phyloP scores from a whole-genome alignment of 208 protist genomes.

The Herpetomonas tarakana region DNA sequence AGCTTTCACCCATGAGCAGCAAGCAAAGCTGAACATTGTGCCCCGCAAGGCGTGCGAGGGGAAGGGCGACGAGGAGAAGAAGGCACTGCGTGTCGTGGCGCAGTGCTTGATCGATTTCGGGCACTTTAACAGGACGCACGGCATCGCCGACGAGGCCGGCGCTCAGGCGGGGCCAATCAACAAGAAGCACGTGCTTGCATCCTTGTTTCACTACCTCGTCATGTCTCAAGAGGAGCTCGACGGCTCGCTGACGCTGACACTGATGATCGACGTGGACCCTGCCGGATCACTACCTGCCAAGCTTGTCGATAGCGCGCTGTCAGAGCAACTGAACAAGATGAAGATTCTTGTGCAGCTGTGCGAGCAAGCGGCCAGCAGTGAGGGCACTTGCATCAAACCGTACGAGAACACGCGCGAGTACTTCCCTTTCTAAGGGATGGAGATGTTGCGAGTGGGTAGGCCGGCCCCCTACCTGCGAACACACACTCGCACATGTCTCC shows the following conservation, averaged over 20 bases:
- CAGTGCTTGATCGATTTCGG: conserved; percentile 2
- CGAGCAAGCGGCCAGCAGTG: conserved; percentile 4
- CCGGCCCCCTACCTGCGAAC: background rate
- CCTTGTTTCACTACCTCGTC: conserved; percentile 25
- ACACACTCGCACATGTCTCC: background rate
- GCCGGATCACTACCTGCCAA: conserved; percentile 22
- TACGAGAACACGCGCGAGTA: conserved; percentile 27
- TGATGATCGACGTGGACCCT: conserved; percentile 37
- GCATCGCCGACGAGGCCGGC: conserved; percentile 25
- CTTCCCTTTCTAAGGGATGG: conserved; percentile 3
- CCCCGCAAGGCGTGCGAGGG: background rate
- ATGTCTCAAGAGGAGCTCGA: conserved; percentile 40
- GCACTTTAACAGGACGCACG: conserved; percentile 33
- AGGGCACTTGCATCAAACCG: conserved; percentile 8
- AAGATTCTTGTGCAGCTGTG: conserved; percentile 16
- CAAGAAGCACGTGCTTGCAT: conserved; percentile 16
- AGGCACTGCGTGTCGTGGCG: background rate
- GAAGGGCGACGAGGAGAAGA: background rate
- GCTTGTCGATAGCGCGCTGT: conserved; percentile 21
- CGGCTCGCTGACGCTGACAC: conserved; percentile 35
- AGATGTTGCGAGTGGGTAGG: background rate
- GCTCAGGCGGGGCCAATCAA: conserved; percentile 8
- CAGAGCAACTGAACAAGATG: conserved; percentile 30
- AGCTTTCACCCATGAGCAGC: conserved; percentile 32
- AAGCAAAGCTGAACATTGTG: conserved; percentile 25